Evolutionary conservation across 139 green algal genomes (phyloP).

Genomic region (Chlamydomonas asymmetrica): DNA sequence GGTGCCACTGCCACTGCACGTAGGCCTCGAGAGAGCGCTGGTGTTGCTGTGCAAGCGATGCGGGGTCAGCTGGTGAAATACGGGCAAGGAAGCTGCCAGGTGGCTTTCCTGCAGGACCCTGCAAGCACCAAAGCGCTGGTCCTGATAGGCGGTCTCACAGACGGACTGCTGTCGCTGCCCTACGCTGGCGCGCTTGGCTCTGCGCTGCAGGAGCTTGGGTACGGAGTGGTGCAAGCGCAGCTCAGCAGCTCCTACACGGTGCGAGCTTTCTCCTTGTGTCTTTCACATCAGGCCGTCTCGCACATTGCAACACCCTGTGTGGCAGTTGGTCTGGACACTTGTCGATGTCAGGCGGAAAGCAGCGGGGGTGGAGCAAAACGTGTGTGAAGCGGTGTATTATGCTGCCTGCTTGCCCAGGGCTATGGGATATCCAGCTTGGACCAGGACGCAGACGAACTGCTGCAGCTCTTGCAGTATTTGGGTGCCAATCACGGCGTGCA

Average conservation of each 20-base stretch:
- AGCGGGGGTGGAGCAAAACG: not conserved
- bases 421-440: slow-evolving; percentile 65
- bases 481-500: slow-evolving; percentile 22
- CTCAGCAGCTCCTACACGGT: slow-evolving; percentile 59
- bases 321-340: not conserved
- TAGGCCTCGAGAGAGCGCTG: too few relatives aligned
- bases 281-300: too few relatives aligned
- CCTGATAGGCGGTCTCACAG: slow-evolving; percentile 13
- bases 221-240: slow-evolving; percentile 58
- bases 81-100: too few relatives aligned
- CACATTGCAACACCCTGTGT: not conserved
- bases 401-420: slow-evolving; percentile 29
- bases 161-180: slow-evolving; percentile 58
- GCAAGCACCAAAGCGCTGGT: too few relatives aligned
- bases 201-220: slow-evolving; percentile 28
- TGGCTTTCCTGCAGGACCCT: too few relatives aligned
- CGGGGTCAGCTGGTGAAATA: too few relatives aligned
- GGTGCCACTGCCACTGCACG: too few relatives aligned
- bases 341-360: not conserved
- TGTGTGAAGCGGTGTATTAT: not conserved
- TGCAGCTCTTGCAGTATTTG: slow-evolving; percentile 45
- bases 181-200: slow-evolving; percentile 49
- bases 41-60: too few relatives aligned
- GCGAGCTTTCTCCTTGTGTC: not conserved
- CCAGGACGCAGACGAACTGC: slow-evolving; percentile 69